Conservation (phyloP, 2,329 filamentous ascomycete species). For the Lachnellula arida region DNA sequence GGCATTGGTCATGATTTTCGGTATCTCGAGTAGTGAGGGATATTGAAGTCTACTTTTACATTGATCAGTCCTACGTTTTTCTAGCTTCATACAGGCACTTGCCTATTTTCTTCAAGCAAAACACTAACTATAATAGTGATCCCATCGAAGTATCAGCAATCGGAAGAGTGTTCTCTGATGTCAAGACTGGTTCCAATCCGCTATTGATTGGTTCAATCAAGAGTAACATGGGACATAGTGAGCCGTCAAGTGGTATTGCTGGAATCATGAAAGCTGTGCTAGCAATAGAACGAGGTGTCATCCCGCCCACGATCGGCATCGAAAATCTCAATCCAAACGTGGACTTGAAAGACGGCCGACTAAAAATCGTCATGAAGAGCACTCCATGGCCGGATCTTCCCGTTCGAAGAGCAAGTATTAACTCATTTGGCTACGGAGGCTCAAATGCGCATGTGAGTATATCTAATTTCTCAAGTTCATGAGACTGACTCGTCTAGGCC, state of each 20-base stretch:
- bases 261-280: neutral
- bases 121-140: neutral
- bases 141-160: neutral
- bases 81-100: no score
- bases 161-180: neutral
- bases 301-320: constrained; percentile 1
- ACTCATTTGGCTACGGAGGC: constrained; percentile 23
- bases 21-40: no score
- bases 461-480: no score
- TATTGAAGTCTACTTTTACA: no score
- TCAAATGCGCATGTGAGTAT: constrained; percentile 12
- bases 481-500: no score
- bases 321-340: neutral
- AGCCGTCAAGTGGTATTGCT: neutral
- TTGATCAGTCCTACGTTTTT: no score
- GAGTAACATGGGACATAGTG: neutral
- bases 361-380: constrained; percentile 20
- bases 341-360: constrained; percentile 27
- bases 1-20: no score
- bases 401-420: constrained; percentile 11
- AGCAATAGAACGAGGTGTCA: neutral
- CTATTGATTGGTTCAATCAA: neutral
- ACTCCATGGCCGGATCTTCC: constrained; percentile 1
- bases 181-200: neutral
- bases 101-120: no score